Percentiles rank a stretch among this genome's conserved stretches.
These are phyloP conservation scores for Alternaria sp. DNA, from an alignment of 2,329 filamentous ascomycete species.

Conservation along the genomic window DNA sequence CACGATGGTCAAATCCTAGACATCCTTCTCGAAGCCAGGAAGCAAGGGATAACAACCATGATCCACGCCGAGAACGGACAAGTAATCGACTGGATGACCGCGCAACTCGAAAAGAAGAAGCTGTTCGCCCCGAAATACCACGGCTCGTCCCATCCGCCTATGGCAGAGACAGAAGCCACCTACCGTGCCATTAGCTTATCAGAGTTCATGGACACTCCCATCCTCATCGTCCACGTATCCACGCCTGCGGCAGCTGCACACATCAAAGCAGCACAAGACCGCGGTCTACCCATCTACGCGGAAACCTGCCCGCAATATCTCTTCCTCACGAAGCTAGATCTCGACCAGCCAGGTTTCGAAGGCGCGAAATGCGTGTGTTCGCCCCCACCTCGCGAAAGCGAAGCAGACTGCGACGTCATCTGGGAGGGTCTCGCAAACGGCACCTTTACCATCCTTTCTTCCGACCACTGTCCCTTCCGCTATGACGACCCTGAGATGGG, in stretches of 20 bases:
- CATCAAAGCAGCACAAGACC: slow-evolving; percentile 58
- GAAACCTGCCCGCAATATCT: slow-evolving; percentile 66
- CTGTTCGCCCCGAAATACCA: slow-evolving; percentile 61
- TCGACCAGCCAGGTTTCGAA: slow-evolving; percentile 60
- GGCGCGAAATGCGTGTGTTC: slow-evolving; percentile 63
- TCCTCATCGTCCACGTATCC: slow-evolving; percentile 62
- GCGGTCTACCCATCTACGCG: slow-evolving; percentile 59
- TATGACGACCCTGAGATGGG: slow-evolving; percentile 49
- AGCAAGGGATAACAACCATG: slow-evolving; percentile 60
- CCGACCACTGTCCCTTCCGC: slow-evolving; percentile 59
- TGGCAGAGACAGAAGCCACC: slow-evolving; percentile 61
- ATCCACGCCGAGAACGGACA: slow-evolving; percentile 63
- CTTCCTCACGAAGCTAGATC: slow-evolving; percentile 59
- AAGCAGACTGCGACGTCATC: slow-evolving; percentile 58
- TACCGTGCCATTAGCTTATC: slow-evolving; percentile 60
- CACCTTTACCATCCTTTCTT: slow-evolving; percentile 61
- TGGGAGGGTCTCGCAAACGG: slow-evolving; percentile 60
- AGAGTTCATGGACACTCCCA: slow-evolving; percentile 60
- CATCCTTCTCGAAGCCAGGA: slow-evolving; percentile 48
- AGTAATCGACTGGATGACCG: slow-evolving; percentile 62
- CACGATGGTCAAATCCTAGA: slow-evolving; percentile 49
- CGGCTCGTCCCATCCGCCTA: slow-evolving; percentile 56
- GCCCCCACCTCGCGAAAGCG: slow-evolving; percentile 58
- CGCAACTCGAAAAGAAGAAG: slow-evolving; percentile 57
- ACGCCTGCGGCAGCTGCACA: slow-evolving; percentile 55